Evolutionary conservation across 176 grass and related monocot species (phyloP).

Genomic region (Oryza officinalis): DNA sequence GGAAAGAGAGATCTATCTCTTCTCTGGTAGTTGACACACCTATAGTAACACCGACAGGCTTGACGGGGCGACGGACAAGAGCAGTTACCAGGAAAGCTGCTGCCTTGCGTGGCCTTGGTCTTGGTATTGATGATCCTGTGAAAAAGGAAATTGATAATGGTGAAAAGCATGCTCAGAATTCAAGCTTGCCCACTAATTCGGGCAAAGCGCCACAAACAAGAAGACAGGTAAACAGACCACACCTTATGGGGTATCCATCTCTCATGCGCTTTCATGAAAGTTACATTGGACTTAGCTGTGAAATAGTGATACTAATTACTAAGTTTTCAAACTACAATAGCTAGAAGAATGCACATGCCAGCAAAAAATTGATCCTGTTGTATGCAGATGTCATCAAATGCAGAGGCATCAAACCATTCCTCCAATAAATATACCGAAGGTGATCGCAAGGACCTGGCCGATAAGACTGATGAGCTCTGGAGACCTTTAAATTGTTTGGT

Average conservation of each 20-base stretch:
- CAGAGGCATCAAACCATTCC: slow-evolving; percentile 52
- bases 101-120: slow-evolving; percentile 46
- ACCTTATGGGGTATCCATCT: slow-evolving; percentile 15
- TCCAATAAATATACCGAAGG: slow-evolving; percentile 47
- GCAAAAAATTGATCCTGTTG: slow-evolving; percentile 12
- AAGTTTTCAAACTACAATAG: neutral
- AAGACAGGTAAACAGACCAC: slow-evolving; percentile 51
- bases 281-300: neutral
- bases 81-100: slow-evolving; percentile 71
- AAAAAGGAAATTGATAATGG: slow-evolving; percentile 54
- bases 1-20: slow-evolving; percentile 74
- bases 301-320: slow-evolving; percentile 15
- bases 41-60: slow-evolving; percentile 54
- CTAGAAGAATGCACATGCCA: slow-evolving; percentile 26
- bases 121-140: slow-evolving; percentile 47
- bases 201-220: slow-evolving; percentile 50
- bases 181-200: slow-evolving; percentile 41
- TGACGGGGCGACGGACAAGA: slow-evolving; percentile 70
- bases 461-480: slow-evolving; percentile 79
- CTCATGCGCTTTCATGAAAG: neutral
- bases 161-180: slow-evolving; percentile 51
- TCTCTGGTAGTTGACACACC: slow-evolving; percentile 71
- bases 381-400: slow-evolving; percentile 57
- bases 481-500: slow-evolving; percentile 84
- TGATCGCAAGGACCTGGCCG: slow-evolving; percentile 42